These are phyloP conservation scores for Aspergillus tamarii DNA, from an alignment of 2,329 filamentous ascomycete genomes.

Conservation along the genomic window DNA sequence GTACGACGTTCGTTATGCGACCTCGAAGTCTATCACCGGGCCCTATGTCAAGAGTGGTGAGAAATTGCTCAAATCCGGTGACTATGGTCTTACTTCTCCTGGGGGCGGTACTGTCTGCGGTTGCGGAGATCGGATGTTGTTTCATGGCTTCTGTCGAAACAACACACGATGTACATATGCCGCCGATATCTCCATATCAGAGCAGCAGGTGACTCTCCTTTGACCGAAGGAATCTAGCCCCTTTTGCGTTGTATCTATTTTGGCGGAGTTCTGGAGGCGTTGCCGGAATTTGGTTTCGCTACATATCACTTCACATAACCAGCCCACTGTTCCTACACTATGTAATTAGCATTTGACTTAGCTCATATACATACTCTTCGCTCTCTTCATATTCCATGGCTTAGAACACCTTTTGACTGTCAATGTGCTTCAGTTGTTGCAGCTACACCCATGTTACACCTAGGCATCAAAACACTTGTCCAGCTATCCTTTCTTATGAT, in stretches of 20 bases:
- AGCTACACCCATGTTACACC: neutral
- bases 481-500: neutral
- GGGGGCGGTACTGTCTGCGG: constrained; percentile 37
- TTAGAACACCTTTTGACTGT: neutral
- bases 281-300: neutral
- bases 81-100: constrained; percentile 34
- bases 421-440: neutral
- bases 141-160: constrained; percentile 36
- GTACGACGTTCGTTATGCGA: constrained; percentile 66
- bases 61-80: constrained; percentile 39
- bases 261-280: neutral
- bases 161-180: constrained; percentile 35
- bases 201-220: constrained; percentile 18
- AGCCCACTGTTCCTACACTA: neutral
- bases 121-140: constrained; percentile 36
- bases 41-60: constrained; percentile 41
- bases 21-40: constrained; percentile 42
- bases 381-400: neutral
- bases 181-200: constrained; percentile 29
- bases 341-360: neutral
- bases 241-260: neutral
- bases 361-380: neutral
- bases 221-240: neutral
- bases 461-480: neutral
- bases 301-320: neutral